Conservation (phyloP, 192 early-diverging fungal genomes). For the Obelidium mucronatum region DNA sequence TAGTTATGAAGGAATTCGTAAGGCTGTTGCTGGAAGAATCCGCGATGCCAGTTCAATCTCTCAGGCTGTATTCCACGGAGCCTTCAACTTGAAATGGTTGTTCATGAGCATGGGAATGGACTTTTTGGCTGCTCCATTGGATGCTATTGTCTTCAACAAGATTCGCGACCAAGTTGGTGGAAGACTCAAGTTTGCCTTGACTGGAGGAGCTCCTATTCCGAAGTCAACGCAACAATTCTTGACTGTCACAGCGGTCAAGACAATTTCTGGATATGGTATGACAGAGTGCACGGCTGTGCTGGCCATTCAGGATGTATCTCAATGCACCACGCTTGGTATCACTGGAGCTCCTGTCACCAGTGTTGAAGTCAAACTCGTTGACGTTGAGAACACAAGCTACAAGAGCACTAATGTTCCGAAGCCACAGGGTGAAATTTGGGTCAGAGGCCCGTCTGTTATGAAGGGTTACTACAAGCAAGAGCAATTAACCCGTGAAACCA, state of each 20-base stretch:
- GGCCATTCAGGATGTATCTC: conserved; percentile 42
- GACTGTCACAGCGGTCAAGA: conserved; percentile 73
- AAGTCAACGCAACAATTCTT: conserved; percentile 76
- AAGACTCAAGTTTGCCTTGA: conserved; percentile 79
- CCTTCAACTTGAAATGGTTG: conserved; percentile 76
- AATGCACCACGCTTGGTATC: conserved; percentile 16
- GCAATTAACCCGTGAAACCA: conserved; percentile 67
- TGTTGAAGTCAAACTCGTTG: conserved; percentile 83
- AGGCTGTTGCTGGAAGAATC: conserved; percentile 76
- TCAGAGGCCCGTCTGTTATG: conserved; percentile 83
- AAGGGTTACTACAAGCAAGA: conserved; percentile 82
- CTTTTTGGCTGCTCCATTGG: conserved; percentile 69
- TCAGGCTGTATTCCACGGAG: conserved; percentile 77
- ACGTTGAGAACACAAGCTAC: conserved; percentile 55
- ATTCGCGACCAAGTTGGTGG: conserved; percentile 88
- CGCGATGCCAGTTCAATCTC: conserved; percentile 53
- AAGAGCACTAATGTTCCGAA: conserved; percentile 40
- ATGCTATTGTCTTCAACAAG: conserved; percentile 82
- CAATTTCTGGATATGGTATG: conserved; percentile 88
- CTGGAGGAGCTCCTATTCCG: conserved; percentile 92
- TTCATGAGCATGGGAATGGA: conserved; percentile 56
- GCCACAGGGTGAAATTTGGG: conserved; percentile 84
- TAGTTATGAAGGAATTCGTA: conserved; percentile 86
- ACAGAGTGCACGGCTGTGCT: conserved; percentile 77
- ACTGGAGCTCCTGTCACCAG: conserved; percentile 83